Percentiles rank a stretch among this genome's conserved stretches.
These are phyloP conservation scores for Citrus australasica DNA, from an alignment of 345 rosid species.

Conservation along the genomic window DNA sequence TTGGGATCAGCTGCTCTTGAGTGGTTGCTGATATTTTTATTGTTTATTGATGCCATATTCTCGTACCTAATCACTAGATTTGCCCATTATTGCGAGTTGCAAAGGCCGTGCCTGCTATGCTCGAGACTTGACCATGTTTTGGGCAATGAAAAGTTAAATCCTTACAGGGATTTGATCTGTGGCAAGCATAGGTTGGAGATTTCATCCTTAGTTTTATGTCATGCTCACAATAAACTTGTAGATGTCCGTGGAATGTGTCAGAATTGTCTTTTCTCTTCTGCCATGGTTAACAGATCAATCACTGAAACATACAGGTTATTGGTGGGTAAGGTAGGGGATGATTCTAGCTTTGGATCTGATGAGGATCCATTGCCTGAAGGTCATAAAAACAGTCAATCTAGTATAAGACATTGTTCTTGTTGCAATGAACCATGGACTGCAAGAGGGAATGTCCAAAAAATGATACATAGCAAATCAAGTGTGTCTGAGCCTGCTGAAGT, in stretches of 20 bases:
- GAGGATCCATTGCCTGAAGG: conserved; percentile 27
- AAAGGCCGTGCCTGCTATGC: conserved; percentile 74
- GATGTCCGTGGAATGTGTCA: conserved; percentile 83
- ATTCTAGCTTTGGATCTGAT: conserved; percentile 32
- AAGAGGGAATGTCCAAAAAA: conserved; percentile 27
- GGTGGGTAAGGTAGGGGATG: conserved; percentile 74
- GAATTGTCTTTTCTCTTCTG: conserved; percentile 73
- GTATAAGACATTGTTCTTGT: conserved; percentile 51
- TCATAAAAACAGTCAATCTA: conserved; percentile 15
- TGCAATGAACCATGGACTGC: conserved; percentile 57
- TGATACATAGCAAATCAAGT: conserved; percentile 27
- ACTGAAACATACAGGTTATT: conserved; percentile 80
- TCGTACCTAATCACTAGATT: conserved; percentile 65
- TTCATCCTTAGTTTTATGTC: conserved; percentile 78
- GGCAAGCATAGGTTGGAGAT: conserved; percentile 76
- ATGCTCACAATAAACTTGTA: conserved; percentile 70
- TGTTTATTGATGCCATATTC: conserved; percentile 57
- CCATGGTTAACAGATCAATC: conserved; percentile 68
- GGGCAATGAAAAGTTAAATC: conserved; percentile 40
- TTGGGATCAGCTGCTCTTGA: conserved; percentile 69
- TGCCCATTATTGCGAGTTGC: conserved; percentile 54
- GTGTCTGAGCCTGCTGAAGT: conserved; percentile 27
- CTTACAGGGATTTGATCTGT: conserved; percentile 74
- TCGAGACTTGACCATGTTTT: conserved; percentile 85
- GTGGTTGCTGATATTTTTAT: conserved; percentile 75